Base-by-base conservation (phyloP, 1,139 yeast genomes). In the Kluyveromyces marxianus region DNA sequence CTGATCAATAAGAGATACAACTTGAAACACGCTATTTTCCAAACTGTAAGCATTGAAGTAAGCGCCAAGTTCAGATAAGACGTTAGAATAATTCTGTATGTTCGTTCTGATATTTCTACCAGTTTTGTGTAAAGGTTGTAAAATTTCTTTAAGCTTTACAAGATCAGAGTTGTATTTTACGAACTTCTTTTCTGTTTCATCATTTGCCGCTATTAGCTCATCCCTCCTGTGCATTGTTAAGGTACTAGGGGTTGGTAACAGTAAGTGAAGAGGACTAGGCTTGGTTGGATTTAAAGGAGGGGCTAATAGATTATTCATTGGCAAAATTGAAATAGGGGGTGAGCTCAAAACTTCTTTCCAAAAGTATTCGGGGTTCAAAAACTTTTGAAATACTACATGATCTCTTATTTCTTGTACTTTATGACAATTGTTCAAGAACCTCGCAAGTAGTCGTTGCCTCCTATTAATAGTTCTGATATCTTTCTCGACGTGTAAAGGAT, bases 301-400 rank as follows among this genome's bases (percentile, higher is more conserved):
- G 3, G 81, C 81, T 44, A 72, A 63, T 25, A 74, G 61, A 60
- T 83, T 59, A 68, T 80, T 63, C 59, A 75, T 59, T 2, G 83
- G 83, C 35, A 78, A 56, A 37, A 69, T 65, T 5, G 73, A 77
- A 62, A 63, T 80, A 63, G 76, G 87, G 56, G 89, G 85, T 59
- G 77, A 62, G 42, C 60, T 63, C 44, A 76, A 54, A 1, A 77
- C 80, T 55, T 75, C 78, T 42, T 62, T 63, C 95, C 95, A 92
- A 54, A 79, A 77, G 8, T 88, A 79, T 51, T 84, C 84, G 7
- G 97, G 95, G 58, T 88, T 95, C 51, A 92, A 66, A 59, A 92
- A 92, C 59, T 84, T 79, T 42, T 79, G 77, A 59, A 88, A 86
- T 39, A 86, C 81, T 35, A 75, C 75, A 51, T 81, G 75, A 36